Conservation (phyloP, 1,284 basidiomycete species). For the Schizophyllum amplum region DNA sequence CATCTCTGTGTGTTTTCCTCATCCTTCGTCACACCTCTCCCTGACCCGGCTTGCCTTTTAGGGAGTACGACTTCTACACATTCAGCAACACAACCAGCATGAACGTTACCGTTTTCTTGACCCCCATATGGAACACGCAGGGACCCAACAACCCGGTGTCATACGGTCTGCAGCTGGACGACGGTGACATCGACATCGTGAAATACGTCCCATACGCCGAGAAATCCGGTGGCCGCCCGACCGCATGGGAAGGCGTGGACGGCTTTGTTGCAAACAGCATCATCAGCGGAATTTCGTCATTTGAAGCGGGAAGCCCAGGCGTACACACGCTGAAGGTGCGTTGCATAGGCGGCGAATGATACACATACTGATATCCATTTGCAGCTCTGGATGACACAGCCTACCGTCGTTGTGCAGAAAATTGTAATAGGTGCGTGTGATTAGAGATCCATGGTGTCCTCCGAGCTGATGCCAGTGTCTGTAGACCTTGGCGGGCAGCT, state of each 20-base stretch:
- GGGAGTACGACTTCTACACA: constrained; percentile 59
- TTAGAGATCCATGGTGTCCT: not conserved
- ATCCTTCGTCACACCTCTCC: not conserved
- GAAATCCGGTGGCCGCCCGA: constrained; percentile 41
- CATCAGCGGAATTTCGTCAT: constrained; percentile 29
- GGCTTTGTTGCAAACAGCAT: constrained; percentile 50
- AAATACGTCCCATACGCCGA: constrained; percentile 44
- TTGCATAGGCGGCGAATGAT: not conserved
- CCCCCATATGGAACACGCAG: constrained; percentile 53
- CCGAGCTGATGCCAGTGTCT: not conserved
- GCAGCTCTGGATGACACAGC: constrained; percentile 53
- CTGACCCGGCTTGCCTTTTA: constrained; percentile 14
- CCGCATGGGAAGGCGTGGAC: constrained; percentile 38
- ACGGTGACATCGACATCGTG: constrained; percentile 30
- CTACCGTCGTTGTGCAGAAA: constrained; percentile 53
- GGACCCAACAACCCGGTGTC: constrained; percentile 45
- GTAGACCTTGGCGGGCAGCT: constrained; percentile 47
- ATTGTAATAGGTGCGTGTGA: constrained; percentile 44
- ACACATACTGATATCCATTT: not conserved
- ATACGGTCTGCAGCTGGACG: constrained; percentile 50
- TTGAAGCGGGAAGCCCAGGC: constrained; percentile 32
- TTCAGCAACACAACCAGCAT: constrained; percentile 30
- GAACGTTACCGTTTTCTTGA: constrained; percentile 44
- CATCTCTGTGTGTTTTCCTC: constrained; percentile 38
- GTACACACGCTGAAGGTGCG: constrained; percentile 49